Conservation (phyloP, 106 monocot species). For the Dendrobium catenatum region DNA sequence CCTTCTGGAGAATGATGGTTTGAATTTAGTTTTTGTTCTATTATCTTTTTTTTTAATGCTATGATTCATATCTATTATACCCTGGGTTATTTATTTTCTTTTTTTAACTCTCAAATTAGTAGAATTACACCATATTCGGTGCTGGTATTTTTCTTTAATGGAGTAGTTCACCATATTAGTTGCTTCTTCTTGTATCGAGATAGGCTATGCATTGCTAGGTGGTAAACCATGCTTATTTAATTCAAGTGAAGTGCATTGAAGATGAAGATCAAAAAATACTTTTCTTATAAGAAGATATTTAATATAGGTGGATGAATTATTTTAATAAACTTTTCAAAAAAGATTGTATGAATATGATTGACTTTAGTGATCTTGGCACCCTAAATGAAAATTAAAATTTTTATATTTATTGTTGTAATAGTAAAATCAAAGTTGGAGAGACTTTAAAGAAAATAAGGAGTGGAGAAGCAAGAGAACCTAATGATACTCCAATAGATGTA, state of each 20-base stretch:
- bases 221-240: neutral
- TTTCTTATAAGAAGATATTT: too few relatives aligned
- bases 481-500: too few relatives aligned
- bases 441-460: too few relatives aligned
- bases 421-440: too few relatives aligned
- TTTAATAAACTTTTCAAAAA: neutral
- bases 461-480: too few relatives aligned
- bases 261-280: too few relatives aligned
- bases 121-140: neutral
- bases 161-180: neutral
- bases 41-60: neutral
- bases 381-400: too few relatives aligned
- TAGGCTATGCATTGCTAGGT: neutral
- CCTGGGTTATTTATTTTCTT: neutral
- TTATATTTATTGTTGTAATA: too few relatives aligned
- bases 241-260: too few relatives aligned
- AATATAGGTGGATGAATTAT: too few relatives aligned
- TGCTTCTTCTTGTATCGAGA: neutral
- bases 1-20: slow-evolving; percentile 13
- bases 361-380: too few relatives aligned
- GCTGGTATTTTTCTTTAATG: neutral
- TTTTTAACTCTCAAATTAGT: neutral
- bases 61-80: neutral
- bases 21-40: neutral
- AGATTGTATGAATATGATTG: neutral